Base-by-base conservation (phyloP, 2,329 filamentous ascomycete genomes). In the Pseudopithomyces chartarum region DNA sequence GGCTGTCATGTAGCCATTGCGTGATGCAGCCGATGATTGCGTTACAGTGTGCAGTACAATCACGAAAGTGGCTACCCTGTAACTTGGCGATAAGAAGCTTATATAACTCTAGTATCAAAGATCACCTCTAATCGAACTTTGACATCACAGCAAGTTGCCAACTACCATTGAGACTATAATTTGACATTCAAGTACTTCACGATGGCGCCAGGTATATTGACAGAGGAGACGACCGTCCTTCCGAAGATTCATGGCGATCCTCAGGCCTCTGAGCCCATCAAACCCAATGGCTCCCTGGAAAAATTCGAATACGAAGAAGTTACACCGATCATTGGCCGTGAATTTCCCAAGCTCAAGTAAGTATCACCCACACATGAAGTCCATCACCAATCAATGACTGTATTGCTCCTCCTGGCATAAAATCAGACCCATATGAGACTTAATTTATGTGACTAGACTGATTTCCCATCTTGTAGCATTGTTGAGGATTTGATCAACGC, bases 321-420 rank as follows among this genome's bases (percentile, higher is more conserved):
- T 1, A 84, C 81, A 6, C 80, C 81, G 5, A 68, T 77, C 29
- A 82, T 84, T 57, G 81, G 81, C 13, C 73, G 73, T 6, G 81
- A 84, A 60, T 84, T 77, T 43, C 71, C 75, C 1, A 69, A 70
- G 10, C 63, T 68, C 13, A 72, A 75, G 26, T 29, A 8, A 29
- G 26, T 29, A 29, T 29, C 26, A 29, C 26, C 26, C 26, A 29
- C 4, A 29, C 8, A 4, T 29, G 8, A 29, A 8, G 26, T 8
- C 4, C 5, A 29, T 29, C 26, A 29, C n/a, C 26, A 29, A 8
- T 29, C 26, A 29, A 8, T 8, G 26, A 29, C 8, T 5, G 8
- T 29, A 29, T 29, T 29, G 8, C 26, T 8, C 8, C 4, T 8
- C 26, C 8, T 8, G 26, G 26, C 26, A 29, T 29, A 4, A 29